phyloP scores from a whole-genome alignment of 2,329 filamentous ascomycete species.

The Fusarium camptoceras region DNA sequence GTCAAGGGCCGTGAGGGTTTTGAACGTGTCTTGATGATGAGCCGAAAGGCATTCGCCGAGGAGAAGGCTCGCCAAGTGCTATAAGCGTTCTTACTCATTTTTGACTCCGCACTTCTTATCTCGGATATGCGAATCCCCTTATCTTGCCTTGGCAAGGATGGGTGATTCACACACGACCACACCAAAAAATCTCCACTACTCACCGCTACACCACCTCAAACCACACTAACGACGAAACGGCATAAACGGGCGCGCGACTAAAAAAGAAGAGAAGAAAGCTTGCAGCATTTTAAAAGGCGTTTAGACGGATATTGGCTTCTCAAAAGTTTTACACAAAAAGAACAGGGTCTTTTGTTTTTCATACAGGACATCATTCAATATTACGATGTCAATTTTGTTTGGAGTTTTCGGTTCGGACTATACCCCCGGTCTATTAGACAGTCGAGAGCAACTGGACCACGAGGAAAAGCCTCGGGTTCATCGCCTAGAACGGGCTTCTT shows the following conservation, averaged over 20 bases:
- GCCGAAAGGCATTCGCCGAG: conserved; percentile 89
- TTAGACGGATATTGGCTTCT: conserved; percentile 28
- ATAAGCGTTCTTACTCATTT: conserved; percentile 16
- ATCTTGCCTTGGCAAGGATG: conserved; percentile 7
- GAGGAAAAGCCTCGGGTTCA: conserved; percentile 39
- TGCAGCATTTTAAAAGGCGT: conserved; percentile 47
- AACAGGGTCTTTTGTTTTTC: conserved; percentile 17
- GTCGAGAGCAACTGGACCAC: conserved; percentile 39
- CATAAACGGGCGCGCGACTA: conserved; percentile 43
- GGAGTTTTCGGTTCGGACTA: conserved; percentile 46
- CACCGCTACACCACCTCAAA: conserved; percentile 27
- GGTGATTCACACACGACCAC: conserved; percentile 21
- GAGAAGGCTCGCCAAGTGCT: conserved; percentile 72
- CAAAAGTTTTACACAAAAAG: conserved; percentile 39
- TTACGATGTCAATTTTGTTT: conserved; percentile 19
- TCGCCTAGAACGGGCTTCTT: conserved; percentile 48
- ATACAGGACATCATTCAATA: background rate
- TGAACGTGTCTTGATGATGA: conserved; percentile 94
- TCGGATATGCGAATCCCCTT: conserved; percentile 14
- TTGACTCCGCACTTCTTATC: conserved; percentile 8
- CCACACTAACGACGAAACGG: conserved; percentile 39
- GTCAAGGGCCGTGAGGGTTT: conserved; percentile 92
- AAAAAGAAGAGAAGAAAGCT: conserved; percentile 28
- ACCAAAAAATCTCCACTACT: conserved; percentile 42
- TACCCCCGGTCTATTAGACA: conserved; percentile 50